A percentile compares a stretch with the other conserved stretches of the same genome.
Evolutionary conservation across 2,329 filamentous ascomycete genomes (phyloP).

Genomic region (Ophiocordyceps camponoti-rufipedis): DNA sequence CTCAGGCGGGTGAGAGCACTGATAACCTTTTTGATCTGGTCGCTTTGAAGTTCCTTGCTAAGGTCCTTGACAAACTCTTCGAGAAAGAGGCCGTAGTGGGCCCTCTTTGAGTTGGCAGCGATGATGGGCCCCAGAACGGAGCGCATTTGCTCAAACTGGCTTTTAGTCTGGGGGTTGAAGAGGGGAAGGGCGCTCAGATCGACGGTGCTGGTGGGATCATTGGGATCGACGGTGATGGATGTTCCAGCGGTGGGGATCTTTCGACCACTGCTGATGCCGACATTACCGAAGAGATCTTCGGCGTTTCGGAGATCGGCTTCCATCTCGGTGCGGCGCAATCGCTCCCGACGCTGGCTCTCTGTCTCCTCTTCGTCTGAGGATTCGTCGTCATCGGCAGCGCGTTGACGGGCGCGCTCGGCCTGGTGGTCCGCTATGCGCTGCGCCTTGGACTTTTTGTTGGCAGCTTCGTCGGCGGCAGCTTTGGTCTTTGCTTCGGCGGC

Average conservation of each 20-base stretch:
- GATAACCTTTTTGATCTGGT: constrained; percentile 92
- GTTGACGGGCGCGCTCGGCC: constrained; percentile 35
- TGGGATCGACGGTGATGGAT: constrained; percentile 49
- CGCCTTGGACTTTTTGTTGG: constrained; percentile 77
- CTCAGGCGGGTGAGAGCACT: constrained; percentile 73
- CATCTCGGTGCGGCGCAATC: constrained; percentile 64
- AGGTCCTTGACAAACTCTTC: constrained; percentile 83
- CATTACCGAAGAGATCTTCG: constrained; percentile 70
- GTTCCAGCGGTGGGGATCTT: constrained; percentile 47
- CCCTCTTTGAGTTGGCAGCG: constrained; percentile 59
- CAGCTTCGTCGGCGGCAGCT: constrained; percentile 71
- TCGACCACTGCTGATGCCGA: constrained; percentile 48
- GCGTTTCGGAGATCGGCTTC: constrained; percentile 80
- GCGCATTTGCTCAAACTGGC: constrained; percentile 66
- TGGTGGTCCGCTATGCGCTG: constrained; percentile 72
- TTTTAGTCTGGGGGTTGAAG: constrained; percentile 79
- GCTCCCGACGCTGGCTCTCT: constrained; percentile 52
- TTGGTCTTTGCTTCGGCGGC: constrained; percentile 74
- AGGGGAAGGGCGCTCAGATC: constrained; percentile 66
- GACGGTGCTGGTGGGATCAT: constrained; percentile 59
- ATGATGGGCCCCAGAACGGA: constrained; percentile 67
- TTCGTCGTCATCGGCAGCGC: constrained; percentile 33
- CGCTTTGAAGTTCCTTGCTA: constrained; percentile 69
- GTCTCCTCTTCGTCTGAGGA: constrained; percentile 54
- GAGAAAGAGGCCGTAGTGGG: constrained; percentile 77